Percentiles rank a stretch among this genome's conserved stretches.
Evolutionary conservation across 305 asterid genomes (phyloP).

Genomic region (Fraxinus paxiana): DNA sequence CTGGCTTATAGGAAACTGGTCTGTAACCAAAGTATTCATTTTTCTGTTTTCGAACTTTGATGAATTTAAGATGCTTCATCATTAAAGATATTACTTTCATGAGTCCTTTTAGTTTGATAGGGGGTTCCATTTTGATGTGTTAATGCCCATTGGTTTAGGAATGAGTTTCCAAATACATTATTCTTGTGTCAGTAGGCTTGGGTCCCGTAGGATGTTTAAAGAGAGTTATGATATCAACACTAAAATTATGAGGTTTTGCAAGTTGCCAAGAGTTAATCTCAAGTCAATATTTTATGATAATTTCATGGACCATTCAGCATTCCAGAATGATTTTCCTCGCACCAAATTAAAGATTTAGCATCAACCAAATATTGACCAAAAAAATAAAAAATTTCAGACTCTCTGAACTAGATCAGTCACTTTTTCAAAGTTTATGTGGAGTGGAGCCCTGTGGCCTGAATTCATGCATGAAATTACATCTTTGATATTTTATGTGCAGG

Average conservation of each 20-base stretch:
- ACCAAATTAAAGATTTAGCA: not conserved
- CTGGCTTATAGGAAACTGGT: not conserved
- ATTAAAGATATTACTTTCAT: not conserved
- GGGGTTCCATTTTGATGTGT: not conserved
- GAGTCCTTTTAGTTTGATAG: not conserved
- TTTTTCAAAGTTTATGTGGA: not conserved
- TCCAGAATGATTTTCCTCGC: not conserved
- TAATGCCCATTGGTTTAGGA: not conserved
- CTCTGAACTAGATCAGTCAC: not conserved
- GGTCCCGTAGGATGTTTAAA: not conserved
- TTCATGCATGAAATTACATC: constrained; percentile 21
- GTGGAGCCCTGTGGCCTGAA: not conserved
- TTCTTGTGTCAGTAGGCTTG: not conserved
- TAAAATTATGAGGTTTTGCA: not conserved
- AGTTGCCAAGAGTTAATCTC: not conserved
- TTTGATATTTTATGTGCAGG: constrained; percentile 56
- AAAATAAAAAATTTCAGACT: not conserved
- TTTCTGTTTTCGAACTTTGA: not conserved
- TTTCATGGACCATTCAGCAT: not conserved
- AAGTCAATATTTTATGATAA: not conserved
- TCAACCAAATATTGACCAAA: not conserved
- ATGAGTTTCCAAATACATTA: not conserved
- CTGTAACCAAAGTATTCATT: not conserved
- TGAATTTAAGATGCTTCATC: not conserved
- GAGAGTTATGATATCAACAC: not conserved